Conservation (phyloP, 2,329 filamentous ascomycete genomes). For the Fusarium sp. region DNA sequence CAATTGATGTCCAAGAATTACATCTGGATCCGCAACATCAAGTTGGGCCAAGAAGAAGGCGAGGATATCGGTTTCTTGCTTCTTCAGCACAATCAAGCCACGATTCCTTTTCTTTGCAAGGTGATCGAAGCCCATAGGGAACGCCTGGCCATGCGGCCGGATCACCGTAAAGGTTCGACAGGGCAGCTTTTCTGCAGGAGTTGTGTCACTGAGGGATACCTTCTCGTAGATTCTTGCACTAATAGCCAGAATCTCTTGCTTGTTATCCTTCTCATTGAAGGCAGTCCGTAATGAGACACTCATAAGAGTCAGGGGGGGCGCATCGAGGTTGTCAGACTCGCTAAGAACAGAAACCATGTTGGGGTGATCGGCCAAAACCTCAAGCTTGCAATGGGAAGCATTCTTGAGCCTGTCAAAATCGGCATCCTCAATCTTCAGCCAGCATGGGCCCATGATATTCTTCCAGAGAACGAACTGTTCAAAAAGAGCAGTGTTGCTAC, state of each 20-base stretch:
- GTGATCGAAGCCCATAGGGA: conserved; percentile 87
- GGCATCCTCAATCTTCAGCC: conserved; percentile 88
- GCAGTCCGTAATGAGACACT: conserved; percentile 88
- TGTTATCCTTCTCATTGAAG: conserved; percentile 92
- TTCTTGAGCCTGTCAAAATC: conserved; percentile 89
- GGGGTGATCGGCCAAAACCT: conserved; percentile 83
- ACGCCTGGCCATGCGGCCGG: conserved; percentile 78
- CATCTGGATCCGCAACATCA: conserved; percentile 89
- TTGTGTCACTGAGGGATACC: conserved; percentile 86
- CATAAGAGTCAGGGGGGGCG: conserved; percentile 94
- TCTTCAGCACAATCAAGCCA: conserved; percentile 82
- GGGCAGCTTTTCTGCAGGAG: conserved; percentile 85
- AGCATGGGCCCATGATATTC: conserved; percentile 98
- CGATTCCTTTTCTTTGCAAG: conserved; percentile 76
- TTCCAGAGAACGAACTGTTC: conserved; percentile 99
- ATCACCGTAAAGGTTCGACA: conserved; percentile 93
- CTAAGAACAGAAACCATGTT: conserved; percentile 76
- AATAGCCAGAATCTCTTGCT: conserved; percentile 92
- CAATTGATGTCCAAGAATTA: conserved; percentile 92
- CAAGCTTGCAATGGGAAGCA: conserved; percentile 96
- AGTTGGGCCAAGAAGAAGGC: conserved; percentile 91
- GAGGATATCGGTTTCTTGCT: conserved; percentile 84
- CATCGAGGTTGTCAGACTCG: conserved; percentile 83
- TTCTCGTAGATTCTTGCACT: conserved; percentile 95
- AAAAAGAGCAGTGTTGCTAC: conserved; percentile 91